Conservation (phyloP, 225 moss, liverwort and hornwort genomes). For the Bryum argenteum region DNA sequence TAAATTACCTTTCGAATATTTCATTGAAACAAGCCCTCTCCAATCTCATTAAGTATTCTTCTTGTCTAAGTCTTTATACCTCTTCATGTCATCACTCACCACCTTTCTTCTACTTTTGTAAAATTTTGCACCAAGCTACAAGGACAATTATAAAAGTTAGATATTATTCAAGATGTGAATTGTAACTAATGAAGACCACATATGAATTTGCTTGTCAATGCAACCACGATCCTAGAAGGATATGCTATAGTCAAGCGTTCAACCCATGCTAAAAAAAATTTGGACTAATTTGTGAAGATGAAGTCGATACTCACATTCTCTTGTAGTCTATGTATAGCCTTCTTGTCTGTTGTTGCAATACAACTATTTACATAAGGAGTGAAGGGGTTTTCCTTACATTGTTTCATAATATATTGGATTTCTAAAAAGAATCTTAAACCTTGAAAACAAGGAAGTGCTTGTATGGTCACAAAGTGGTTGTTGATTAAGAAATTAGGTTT, state of each 20-base stretch:
- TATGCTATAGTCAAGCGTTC: background rate
- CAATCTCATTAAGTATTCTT: background rate
- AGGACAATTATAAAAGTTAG: background rate
- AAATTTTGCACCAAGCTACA: background rate
- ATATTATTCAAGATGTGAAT: background rate
- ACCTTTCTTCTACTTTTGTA: background rate
- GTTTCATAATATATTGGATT: too few relatives aligned
- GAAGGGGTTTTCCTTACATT: too few relatives aligned
- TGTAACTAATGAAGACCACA: background rate
- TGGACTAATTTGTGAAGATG: too few relatives aligned
- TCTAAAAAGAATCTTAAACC: too few relatives aligned
- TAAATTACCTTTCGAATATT: too few relatives aligned
- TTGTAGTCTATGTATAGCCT: too few relatives aligned
- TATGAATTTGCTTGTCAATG: background rate
- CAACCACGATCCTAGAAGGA: background rate
- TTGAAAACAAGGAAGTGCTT: too few relatives aligned
- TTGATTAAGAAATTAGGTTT: too few relatives aligned
- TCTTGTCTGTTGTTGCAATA: too few relatives aligned
- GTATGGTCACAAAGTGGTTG: too few relatives aligned
- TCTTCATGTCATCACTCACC: background rate
- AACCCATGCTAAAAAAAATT: background rate
- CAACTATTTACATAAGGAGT: too few relatives aligned
- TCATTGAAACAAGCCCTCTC: background rate
- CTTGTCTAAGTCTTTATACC: background rate
- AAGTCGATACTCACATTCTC: too few relatives aligned